Percentiles rank a stretch among this genome's conserved stretches.
These are phyloP conservation scores for Ilex aquifolium DNA, from an alignment of 257 asterid genomes.

Conservation along the genomic window DNA sequence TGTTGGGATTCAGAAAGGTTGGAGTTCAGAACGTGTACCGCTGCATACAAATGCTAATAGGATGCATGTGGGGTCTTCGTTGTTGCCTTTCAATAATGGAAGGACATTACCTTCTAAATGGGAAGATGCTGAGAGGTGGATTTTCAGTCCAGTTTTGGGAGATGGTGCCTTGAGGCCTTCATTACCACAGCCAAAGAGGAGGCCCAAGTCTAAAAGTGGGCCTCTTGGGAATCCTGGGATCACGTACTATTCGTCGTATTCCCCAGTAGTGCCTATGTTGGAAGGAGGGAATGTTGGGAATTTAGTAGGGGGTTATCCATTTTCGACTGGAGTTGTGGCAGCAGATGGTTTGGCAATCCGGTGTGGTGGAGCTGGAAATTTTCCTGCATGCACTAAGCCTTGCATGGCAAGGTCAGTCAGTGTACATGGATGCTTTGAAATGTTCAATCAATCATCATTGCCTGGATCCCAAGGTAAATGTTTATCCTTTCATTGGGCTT, in stretches of 20 bases:
- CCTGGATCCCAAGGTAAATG: constrained; percentile 6
- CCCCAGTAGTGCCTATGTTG: constrained; percentile 25
- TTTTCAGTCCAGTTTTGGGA: constrained; percentile 13
- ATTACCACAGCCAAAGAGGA: constrained; percentile 9
- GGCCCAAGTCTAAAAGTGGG: constrained; percentile 21
- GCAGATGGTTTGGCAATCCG: constrained; percentile 32
- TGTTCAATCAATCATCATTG: constrained; percentile 16
- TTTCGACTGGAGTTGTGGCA: constrained; percentile 43
- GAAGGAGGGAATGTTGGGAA: constrained; percentile 29
- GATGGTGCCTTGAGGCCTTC: constrained; percentile 6
- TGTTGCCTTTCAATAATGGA: constrained; percentile 15
- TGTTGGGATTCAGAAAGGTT: constrained; percentile 13
- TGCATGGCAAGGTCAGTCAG: constrained; percentile 88
- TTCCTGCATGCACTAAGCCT: constrained; percentile 45
- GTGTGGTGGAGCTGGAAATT: constrained; percentile 33
- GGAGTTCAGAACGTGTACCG: constrained; percentile 22
- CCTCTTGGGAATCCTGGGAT: constrained; percentile 18
- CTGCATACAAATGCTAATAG: constrained; percentile 10
- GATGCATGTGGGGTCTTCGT: constrained; percentile 10
- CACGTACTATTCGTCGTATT: constrained; percentile 14
- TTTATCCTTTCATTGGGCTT: background rate
- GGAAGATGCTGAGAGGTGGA: constrained; percentile 27
- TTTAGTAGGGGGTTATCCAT: constrained; percentile 37
- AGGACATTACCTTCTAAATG: constrained; percentile 19
- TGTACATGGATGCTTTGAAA: constrained; percentile 78